These are phyloP conservation scores for Helminthosporium solani DNA, from an alignment of 2,329 filamentous ascomycete species.

Conservation along the genomic window DNA sequence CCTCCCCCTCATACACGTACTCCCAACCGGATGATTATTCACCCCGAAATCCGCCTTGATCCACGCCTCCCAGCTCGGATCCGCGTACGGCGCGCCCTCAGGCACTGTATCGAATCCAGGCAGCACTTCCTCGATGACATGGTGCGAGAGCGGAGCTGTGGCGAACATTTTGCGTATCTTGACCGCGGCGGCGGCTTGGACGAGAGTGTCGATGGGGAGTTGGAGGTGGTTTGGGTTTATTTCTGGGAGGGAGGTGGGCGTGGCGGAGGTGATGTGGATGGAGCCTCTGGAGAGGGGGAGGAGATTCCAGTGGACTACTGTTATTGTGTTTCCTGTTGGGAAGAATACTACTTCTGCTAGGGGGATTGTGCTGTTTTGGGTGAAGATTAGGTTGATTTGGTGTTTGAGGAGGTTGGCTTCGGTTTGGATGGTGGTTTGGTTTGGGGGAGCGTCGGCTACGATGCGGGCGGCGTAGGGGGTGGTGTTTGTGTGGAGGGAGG, in stretches of 20 bases:
- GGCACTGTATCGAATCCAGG: constrained; percentile 27
- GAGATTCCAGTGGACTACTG: constrained; percentile 44
- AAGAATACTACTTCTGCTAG: constrained; percentile 51
- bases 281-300: constrained; percentile 40
- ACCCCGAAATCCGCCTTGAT: constrained; percentile 18
- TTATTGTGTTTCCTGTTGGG: constrained; percentile 27
- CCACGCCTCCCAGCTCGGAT: constrained; percentile 26
- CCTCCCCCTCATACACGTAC: constrained; percentile 35
- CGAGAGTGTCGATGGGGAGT: constrained; percentile 40
- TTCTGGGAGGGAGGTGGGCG: constrained; percentile 37
- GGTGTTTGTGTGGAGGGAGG: constrained; percentile 27
- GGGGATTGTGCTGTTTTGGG: constrained; percentile 40
- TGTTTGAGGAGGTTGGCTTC: constrained; percentile 46
- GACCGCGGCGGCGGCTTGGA: constrained; percentile 38
- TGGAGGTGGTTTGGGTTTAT: constrained; percentile 49
- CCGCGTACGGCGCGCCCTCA: constrained; percentile 14
- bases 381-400: constrained; percentile 53
- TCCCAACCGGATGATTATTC: constrained; percentile 38
- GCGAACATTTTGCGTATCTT: constrained; percentile 33
- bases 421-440: constrained; percentile 26
- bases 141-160: constrained; percentile 25
- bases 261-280: constrained; percentile 33
- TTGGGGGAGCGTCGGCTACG: constrained; percentile 17
- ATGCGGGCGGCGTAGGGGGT: constrained; percentile 30
- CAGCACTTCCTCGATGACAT: constrained; percentile 20